Percentiles rank a stretch among this genome's conserved stretches.
phyloP scores from a whole-genome alignment of 1,139 yeast species.

The Taphrina confusa region DNA sequence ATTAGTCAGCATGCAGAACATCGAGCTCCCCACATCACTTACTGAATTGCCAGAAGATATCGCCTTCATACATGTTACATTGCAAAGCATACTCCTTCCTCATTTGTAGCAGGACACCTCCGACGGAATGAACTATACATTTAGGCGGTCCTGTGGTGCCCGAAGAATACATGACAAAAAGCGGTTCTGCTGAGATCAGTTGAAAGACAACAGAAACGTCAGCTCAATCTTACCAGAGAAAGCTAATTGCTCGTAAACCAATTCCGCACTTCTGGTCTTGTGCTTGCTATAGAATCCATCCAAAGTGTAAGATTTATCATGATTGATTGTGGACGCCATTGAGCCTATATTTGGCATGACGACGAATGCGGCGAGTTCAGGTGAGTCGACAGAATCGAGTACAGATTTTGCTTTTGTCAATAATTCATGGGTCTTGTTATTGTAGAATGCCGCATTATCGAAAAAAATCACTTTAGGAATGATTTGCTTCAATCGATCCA shows the following conservation, averaged over 20 bases:
- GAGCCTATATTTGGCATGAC: conserved; percentile 14
- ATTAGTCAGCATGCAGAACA: neutral
- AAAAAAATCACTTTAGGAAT: conserved; percentile 40
- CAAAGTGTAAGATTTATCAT: conserved; percentile 10
- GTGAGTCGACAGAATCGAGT: conserved; percentile 18
- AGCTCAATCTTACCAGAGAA: conserved; percentile 35
- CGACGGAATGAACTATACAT: conserved; percentile 42
- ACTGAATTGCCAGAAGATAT: conserved; percentile 42
- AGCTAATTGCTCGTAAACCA: conserved; percentile 40
- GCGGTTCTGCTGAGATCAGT: conserved; percentile 33
- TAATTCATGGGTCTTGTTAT: conserved; percentile 39
- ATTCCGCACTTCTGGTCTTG: neutral
- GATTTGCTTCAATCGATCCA: conserved; percentile 41
- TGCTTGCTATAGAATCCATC: neutral
- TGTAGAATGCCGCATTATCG: conserved; percentile 40
- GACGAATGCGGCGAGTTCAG: conserved; percentile 7
- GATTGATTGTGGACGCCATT: neutral
- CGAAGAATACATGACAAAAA: conserved; percentile 42
- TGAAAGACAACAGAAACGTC: neutral
- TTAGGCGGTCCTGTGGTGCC: conserved; percentile 42
- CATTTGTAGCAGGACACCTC: conserved; percentile 41
- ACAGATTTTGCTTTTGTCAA: conserved; percentile 39
- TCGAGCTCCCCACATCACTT: conserved; percentile 41
- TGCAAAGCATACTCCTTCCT: conserved; percentile 41
- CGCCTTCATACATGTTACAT: conserved; percentile 39